Base-by-base conservation (phyloP, 2,329 filamentous ascomycete species). In the Myrmaecium sp. region DNA sequence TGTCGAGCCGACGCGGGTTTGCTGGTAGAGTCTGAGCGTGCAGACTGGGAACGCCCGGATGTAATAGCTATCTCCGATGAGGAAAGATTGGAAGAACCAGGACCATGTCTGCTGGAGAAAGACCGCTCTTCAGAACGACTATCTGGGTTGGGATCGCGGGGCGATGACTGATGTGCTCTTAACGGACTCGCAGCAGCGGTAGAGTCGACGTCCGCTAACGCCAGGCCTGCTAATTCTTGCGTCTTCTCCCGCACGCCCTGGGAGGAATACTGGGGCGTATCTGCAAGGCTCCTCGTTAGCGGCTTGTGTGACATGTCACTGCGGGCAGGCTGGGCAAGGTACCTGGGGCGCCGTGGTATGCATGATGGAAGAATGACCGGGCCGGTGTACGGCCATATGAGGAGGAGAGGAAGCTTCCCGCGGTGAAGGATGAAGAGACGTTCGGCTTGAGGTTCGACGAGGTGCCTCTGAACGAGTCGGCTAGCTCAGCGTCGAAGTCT, bases 241-340 rank as follows among this genome's bases (percentile, higher is more conserved):
- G 83, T 91, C 45, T 89, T 76, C 52, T 89, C 75, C 36, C 83
- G 75, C 21, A 93, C 76, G 36, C 73, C 78, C 32, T 74, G 70
- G 17, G 64, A 65, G 20, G 80, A 77, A 49, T 80, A 79, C 39
- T 80, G 69, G 11, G 70, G 66, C 39, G 69, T 76, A 44, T 86
- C 78, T 52, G 55, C 62, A 68, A n/a, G n/a, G n/a, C n/a, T n/a
- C n/a, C 36, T 21, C 14, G 31, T 49, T 36, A 46, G 37, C 31
- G 33, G 23, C 17, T 9, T 20, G 17, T n/a, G 15, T 8, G 7
- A 11, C 8, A n/a, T 20, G 26, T 29, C 24, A 21, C 25, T 21
- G 23, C 16, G 11, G 23, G 17, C 13, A 25, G n/a, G 7, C n/a
- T 16, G 8, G 17, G 24, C 11, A 21, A 14, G 55, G 30, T 55